Evolutionary conservation across 2,329 filamentous ascomycete genomes (phyloP).

Genomic region (Neonectria coccinea): DNA sequence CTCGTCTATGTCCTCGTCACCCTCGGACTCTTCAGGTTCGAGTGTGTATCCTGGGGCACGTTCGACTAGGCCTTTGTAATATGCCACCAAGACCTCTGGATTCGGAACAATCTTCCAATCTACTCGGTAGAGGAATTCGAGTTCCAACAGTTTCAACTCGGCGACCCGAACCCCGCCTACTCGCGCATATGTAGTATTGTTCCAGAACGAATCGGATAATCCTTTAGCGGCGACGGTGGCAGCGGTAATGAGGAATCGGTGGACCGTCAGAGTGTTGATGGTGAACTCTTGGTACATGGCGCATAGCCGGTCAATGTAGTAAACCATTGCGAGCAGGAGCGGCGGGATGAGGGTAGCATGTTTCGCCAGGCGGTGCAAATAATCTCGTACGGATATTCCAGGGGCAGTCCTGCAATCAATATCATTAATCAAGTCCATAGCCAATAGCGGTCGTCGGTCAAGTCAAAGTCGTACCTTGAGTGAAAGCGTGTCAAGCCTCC

Average conservation of each 20-base stretch:
- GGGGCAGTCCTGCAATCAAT: constrained; percentile 69
- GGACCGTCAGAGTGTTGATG: constrained; percentile 94
- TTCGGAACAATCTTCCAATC: constrained; percentile 98
- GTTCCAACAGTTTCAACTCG: constrained; percentile 89
- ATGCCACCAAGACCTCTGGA: constrained; percentile 91
- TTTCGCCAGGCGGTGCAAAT: constrained; percentile 89
- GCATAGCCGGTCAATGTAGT: constrained; percentile 96
- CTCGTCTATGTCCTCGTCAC: constrained; percentile 46
- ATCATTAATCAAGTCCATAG: constrained; percentile 39
- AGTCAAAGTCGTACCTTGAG: constrained; percentile 74
- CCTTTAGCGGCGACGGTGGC: constrained; percentile 97
- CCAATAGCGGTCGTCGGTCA: constrained; percentile 13
- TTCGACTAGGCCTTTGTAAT: constrained; percentile 88
- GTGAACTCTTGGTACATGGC: constrained; percentile 94
- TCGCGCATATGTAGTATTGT: constrained; percentile 94
- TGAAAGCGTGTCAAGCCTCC: constrained; percentile 94
- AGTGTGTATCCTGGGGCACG: constrained; percentile 68
- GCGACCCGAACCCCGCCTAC: constrained; percentile 92
- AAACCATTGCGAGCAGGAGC: constrained; percentile 97
- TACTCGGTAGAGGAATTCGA: constrained; percentile 92
- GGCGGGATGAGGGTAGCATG: constrained; percentile 95
- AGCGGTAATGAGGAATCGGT: constrained; percentile 95
- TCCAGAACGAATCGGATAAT: constrained; percentile 97
- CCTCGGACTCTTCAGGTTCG: constrained; percentile 54
- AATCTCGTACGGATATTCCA: constrained; percentile 93